Evolutionary conservation across 257 asterid genomes (phyloP), one percentile per base, ranked within the genome.

Genomic region (Plantago ovata): DNA sequence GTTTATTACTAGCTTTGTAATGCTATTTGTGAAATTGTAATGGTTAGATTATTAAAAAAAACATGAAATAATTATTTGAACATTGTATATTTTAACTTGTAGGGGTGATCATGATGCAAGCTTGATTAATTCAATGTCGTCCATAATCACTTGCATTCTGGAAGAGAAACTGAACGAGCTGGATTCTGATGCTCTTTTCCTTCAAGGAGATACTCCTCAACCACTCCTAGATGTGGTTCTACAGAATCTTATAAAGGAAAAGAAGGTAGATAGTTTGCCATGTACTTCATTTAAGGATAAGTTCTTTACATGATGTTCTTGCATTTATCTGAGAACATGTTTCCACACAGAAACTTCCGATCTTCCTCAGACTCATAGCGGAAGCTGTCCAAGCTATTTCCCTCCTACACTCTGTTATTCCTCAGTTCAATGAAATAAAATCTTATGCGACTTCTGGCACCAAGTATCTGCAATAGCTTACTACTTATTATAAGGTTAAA

Each of bases 51-150:
- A 19, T 20, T 16, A 20, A 21, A 13, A 54, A 16, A 9, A 20
- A 50, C 64, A 21, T 45, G 56, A 46, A 41, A 23, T 38, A 28
- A 28, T 56, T 63, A 61, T 56, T 56, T 21, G 51, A 49, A n/a
- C 66, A 43, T 57, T 24, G 50, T 63, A 18, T 14, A n/a, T n/a
- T n/a, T 15, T 63, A 57, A 59, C 66, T 62, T 71, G 69, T 61
- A 86, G 96, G 82, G 86, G 75, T 16, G 76, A 86, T 62, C 97
- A 90, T 61, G 90, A 89, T 61, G 80, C 65, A 58, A 75, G 80
- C 74, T 65, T 87, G 80, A 67, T 81, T 58, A 70, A 33, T 60
- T 78, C 96, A 56, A 78, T 83, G 78, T 70, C 89, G 62, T 80
- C 86, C 33, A 80, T 90, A 53, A 81, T 86, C 63, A 64, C 69